These are phyloP conservation scores for Phellinidium pouzarii DNA, from an alignment of 1,284 basidiomycete species.

Conservation along the genomic window DNA sequence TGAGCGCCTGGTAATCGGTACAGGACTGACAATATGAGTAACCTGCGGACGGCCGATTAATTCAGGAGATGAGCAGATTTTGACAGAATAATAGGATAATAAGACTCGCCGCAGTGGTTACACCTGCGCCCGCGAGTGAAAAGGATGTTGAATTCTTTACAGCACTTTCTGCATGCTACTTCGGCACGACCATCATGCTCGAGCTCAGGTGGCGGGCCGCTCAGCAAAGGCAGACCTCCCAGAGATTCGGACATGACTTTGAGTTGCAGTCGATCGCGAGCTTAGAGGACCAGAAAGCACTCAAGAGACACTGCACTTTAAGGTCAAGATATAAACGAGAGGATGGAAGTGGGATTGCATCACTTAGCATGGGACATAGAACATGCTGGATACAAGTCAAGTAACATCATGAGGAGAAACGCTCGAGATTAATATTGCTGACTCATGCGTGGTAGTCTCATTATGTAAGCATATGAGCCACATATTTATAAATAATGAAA, in stretches of 20 bases:
- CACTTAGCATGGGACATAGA: constrained; percentile 3
- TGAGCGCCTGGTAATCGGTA: constrained; percentile 65
- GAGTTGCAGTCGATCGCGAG: not conserved
- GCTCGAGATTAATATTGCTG: too few species aligned
- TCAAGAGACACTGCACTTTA: not conserved
- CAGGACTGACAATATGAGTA: constrained; percentile 66
- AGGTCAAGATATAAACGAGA: not conserved
- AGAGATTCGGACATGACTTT: constrained; percentile 4
- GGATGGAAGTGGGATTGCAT: not conserved
- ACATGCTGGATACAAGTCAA: constrained; percentile 3
- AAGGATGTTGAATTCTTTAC: constrained; percentile 65
- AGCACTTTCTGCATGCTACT: constrained; percentile 59
- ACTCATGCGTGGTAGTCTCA: not conserved
- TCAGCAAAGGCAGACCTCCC: constrained; percentile 61
- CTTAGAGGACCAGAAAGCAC: not conserved
- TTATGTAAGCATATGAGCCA: not conserved
- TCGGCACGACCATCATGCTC: constrained; percentile 34
- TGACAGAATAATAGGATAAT: constrained; percentile 6
- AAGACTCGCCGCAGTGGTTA: constrained; percentile 64
- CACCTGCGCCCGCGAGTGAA: constrained; percentile 59
- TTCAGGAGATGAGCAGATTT: constrained; percentile 5
- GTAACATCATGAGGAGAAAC: not conserved
- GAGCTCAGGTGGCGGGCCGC: constrained; percentile 45
- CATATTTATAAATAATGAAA: not conserved
- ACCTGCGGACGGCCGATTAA: constrained; percentile 35